Percentiles rank a stretch among this genome's conserved stretches.
Evolutionary conservation across 2,329 filamentous ascomycete species (phyloP).

Genomic region (Monosporascus cannonballus): DNA sequence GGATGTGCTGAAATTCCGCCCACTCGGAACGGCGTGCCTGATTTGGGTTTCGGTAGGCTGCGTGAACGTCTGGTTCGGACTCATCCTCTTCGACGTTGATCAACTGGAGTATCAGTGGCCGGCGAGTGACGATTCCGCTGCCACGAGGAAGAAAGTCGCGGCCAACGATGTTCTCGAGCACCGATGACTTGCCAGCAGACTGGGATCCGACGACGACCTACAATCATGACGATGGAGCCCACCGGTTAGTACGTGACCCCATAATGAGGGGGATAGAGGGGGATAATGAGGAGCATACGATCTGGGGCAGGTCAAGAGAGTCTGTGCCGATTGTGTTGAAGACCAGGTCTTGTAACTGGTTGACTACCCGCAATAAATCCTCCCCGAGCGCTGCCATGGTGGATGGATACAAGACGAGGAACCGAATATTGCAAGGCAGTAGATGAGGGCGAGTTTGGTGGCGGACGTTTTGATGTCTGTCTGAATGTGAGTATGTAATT

Average conservation of each 20-base stretch:
- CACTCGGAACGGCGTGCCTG: constrained; percentile 65
- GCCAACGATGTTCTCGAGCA: constrained; percentile 97
- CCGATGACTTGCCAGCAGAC: constrained; percentile 96
- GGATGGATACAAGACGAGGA: constrained; percentile 8
- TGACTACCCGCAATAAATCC: constrained; percentile 90
- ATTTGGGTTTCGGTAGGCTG: constrained; percentile 72
- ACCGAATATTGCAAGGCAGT: background rate
- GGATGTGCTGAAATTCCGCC: constrained; percentile 96
- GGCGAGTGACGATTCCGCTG: constrained; percentile 90
- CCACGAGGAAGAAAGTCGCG: constrained; percentile 94
- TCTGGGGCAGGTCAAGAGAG: constrained; percentile 93
- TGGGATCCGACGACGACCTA: constrained; percentile 98
- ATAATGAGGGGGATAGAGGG: constrained; percentile 7
- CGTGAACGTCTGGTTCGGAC: constrained; percentile 54
- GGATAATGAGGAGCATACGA: constrained; percentile 56
- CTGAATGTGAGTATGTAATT: background rate
- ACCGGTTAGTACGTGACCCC: constrained; percentile 8
- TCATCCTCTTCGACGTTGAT: constrained; percentile 89
- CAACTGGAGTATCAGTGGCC: constrained; percentile 92
- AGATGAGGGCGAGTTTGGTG: background rate
- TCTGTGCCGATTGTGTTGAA: constrained; percentile 99
- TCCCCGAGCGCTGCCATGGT: constrained; percentile 91
- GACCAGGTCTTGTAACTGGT: constrained; percentile 96
- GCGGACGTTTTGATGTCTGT: background rate
- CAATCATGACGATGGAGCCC: constrained; percentile 7